Evolutionary conservation across 1,284 basidiomycete genomes (phyloP), one percentile per base, ranked within the genome.

Genomic region (Leccinum insolens): DNA sequence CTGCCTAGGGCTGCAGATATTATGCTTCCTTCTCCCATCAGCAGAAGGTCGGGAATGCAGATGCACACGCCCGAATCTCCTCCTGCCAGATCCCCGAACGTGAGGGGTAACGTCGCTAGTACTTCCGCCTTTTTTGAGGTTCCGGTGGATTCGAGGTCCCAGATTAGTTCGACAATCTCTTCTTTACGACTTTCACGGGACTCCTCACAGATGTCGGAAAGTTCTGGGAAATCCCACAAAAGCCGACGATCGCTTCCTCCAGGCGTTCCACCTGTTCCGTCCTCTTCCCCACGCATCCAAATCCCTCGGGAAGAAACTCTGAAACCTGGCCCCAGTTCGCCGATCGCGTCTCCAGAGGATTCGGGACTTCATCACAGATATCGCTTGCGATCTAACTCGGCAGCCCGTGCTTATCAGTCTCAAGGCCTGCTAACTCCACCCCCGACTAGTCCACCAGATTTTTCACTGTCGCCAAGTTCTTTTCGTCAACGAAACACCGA

Each of bases 1-100:
- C 67, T 78, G 4, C 77, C 77, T 9, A 71, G 72, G n/a, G 62
- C 78, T 2, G 75, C 64, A 0, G 73, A 76, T 63, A 66, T 78
- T 17, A 77, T 77, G 0, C 77, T 72, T 22, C 79, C 75, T 28
- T 7, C 46, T 9, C 64, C 28, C 11, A 1, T 64, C n/a, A 61
- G 6, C 34, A 68, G 58, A 44, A 31, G 14, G 11, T 66, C 66
- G 14, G 44, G 28, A 4, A 12, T 3, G 8, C 60, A 31, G 8
- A 2, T 3, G 2, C 25, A 39, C 12, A 61, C 41, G 7, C 61
- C 37, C 8, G 17, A 20, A 4, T 25, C 37, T 20, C 52, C 65
- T 6, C 9, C 63, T 34, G 34, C 20, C 17, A 61, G 28, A 14
- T 41, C 64, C 15, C 17, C 2, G 9, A 60, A 20, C 49, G 5